Evolutionary conservation across 176 grass and related monocot genomes (phyloP).

Genomic region (Paspalum vaginatum): DNA sequence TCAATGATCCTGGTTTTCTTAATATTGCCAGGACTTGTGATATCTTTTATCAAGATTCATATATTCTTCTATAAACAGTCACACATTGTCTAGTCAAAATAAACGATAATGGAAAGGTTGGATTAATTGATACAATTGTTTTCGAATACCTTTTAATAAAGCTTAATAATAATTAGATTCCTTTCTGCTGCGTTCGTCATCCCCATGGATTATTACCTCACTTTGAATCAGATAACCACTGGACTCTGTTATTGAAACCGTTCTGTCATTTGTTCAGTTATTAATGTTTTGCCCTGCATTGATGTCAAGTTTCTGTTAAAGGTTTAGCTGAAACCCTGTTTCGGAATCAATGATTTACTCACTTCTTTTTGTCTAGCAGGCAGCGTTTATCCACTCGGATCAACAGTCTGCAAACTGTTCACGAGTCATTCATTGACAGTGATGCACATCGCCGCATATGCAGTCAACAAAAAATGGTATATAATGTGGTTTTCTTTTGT

Average conservation of each 20-base stretch:
- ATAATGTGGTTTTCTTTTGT: neutral
- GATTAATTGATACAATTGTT: neutral
- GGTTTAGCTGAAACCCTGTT: neutral
- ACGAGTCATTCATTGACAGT: neutral
- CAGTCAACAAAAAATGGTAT: neutral
- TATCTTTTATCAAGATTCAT: neutral
- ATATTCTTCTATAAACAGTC: neutral
- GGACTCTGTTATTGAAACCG: neutral
- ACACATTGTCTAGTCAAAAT: neutral
- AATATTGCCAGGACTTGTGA: neutral
- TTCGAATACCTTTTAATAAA: neutral
- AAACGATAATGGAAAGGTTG: neutral
- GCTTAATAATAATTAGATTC: neutral
- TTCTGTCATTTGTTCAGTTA: neutral
- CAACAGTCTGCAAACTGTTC: conserved; percentile 2
- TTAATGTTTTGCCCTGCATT: neutral
- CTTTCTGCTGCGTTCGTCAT: neutral
- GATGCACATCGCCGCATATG: neutral
- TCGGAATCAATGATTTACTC: neutral
- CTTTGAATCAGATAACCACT: neutral
- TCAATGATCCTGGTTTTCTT: neutral
- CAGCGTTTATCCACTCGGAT: neutral
- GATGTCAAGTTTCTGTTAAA: neutral
- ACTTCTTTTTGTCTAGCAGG: neutral
- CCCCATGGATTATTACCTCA: neutral